Evolutionary conservation across 306 rosid genomes (phyloP).

Genomic region (Crotalaria pallida): DNA sequence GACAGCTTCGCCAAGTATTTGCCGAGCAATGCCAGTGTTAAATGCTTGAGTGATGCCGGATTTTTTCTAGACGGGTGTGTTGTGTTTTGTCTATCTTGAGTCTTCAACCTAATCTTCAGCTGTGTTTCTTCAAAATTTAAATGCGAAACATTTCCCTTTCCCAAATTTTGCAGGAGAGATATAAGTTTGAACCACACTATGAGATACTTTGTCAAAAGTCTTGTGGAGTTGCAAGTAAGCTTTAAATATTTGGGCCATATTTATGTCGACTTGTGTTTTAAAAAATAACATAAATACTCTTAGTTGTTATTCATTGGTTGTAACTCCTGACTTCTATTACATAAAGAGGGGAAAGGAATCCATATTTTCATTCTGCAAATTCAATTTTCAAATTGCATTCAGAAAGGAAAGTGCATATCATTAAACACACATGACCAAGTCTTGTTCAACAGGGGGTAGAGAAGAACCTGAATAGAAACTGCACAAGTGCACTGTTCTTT

Average conservation of each 20-base stretch:
- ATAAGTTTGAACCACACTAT: constrained; percentile 53
- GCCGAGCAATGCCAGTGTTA: constrained; percentile 60
- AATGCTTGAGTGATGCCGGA: constrained; percentile 95
- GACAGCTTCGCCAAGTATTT: constrained; percentile 59
- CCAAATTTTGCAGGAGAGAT: constrained; percentile 50
- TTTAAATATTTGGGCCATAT: not conserved
- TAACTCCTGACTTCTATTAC: not conserved
- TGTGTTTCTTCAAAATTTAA: not conserved
- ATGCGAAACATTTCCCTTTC: not conserved
- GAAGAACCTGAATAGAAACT: constrained; percentile 51
- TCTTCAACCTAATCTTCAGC: not conserved
- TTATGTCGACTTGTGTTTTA: not conserved
- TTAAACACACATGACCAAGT: not conserved
- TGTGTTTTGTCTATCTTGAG: constrained; percentile 17
- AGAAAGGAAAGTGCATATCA: not conserved
- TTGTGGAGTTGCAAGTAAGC: constrained; percentile 73
- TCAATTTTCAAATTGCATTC: constrained; percentile 2
- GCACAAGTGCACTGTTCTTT: constrained; percentile 38
- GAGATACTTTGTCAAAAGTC: constrained; percentile 56
- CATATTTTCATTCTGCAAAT: not conserved
- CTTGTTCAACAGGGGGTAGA: constrained; percentile 54
- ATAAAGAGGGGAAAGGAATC: not conserved
- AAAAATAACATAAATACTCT: too few species aligned
- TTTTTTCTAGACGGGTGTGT: constrained; percentile 76
- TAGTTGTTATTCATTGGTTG: not conserved